Conservation (phyloP, 805 yeast species). For the Wickerhamia fluorescens region DNA sequence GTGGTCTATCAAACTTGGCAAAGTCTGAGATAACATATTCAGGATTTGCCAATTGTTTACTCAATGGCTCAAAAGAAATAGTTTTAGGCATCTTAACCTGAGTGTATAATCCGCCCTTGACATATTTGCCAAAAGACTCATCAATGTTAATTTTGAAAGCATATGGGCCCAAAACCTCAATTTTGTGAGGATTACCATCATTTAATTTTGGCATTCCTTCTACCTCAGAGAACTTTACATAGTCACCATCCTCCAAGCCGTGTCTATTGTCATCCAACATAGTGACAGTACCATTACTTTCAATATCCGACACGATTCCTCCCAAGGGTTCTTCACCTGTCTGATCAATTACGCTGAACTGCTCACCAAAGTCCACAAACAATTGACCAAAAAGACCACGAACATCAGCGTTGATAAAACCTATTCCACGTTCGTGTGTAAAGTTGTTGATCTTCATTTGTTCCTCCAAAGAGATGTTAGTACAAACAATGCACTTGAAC, state of each 20-base stretch:
- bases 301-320: slow-evolving; percentile 88
- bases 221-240: slow-evolving; percentile 79
- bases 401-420: slow-evolving; percentile 74
- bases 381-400: slow-evolving; percentile 84
- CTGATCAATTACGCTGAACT: slow-evolving; percentile 72
- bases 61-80: slow-evolving; percentile 55
- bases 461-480: slow-evolving; percentile 62
- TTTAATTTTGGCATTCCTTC: slow-evolving; percentile 72
- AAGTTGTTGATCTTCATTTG: slow-evolving; percentile 69
- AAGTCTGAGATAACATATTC: slow-evolving; percentile 78
- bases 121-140: slow-evolving; percentile 52
- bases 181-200: slow-evolving; percentile 64
- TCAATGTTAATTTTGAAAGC: slow-evolving; percentile 71
- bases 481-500: slow-evolving; percentile 81
- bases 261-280: slow-evolving; percentile 90
- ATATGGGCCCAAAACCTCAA: slow-evolving; percentile 90
- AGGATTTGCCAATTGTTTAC: slow-evolving; percentile 64
- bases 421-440: slow-evolving; percentile 67
- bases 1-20: slow-evolving; percentile 90
- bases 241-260: slow-evolving; percentile 88
- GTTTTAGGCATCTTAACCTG: slow-evolving; percentile 82
- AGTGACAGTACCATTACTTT: slow-evolving; percentile 83
- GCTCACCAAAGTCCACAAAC: slow-evolving; percentile 85
- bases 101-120: slow-evolving; percentile 82
- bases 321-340: slow-evolving; percentile 89